Evolutionary conservation across 768 basidiomycete genomes (phyloP).

Genomic region (Lactarius deliciosus): DNA sequence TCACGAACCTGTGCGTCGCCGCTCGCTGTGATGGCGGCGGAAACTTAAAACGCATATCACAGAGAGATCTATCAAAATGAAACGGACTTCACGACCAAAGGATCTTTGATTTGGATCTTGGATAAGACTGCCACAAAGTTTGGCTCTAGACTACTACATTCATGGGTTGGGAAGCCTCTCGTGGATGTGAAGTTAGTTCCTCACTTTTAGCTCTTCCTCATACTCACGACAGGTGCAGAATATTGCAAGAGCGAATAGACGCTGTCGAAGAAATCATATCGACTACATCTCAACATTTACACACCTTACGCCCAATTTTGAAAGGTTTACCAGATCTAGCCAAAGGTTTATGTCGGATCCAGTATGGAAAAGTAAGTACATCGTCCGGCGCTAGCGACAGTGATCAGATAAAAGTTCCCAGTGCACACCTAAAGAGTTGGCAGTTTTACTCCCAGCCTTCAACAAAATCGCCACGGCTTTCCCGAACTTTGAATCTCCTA

Average conservation of each 20-base stretch:
- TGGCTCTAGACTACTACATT: conserved; percentile 77
- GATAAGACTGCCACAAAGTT: conserved; percentile 88
- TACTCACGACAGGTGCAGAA: conserved; percentile 41
- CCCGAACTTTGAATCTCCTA: conserved; percentile 42
- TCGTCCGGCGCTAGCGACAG: not conserved
- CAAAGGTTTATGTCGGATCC: conserved; percentile 81
- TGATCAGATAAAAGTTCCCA: conserved; percentile 33
- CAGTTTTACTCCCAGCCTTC: conserved; percentile 72
- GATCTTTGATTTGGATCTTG: conserved; percentile 82
- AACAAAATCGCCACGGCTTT: conserved; percentile 67
- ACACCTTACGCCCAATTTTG: conserved; percentile 66
- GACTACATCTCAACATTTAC: conserved; percentile 60
- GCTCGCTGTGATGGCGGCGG: conserved; percentile 1
- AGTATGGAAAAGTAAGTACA: conserved; percentile 77
- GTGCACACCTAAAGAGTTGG: conserved; percentile 85
- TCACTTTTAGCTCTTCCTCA: not conserved
- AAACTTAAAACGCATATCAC: conserved; percentile 9
- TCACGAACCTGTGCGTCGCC: conserved; percentile 64
- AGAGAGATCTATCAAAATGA: conserved; percentile 92
- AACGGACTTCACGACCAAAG: conserved; percentile 69
- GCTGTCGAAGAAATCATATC: conserved; percentile 80
- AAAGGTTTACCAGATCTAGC: conserved; percentile 83
- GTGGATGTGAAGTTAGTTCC: conserved; percentile 58
- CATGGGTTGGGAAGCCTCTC: conserved; percentile 87
- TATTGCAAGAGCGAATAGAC: conserved; percentile 72